A percentile compares a stretch with the other conserved stretches of the same genome.
These are phyloP conservation scores for Geotrichum cucujoidarum DNA, from an alignment of 1,139 yeast species.

Conservation along the genomic window DNA sequence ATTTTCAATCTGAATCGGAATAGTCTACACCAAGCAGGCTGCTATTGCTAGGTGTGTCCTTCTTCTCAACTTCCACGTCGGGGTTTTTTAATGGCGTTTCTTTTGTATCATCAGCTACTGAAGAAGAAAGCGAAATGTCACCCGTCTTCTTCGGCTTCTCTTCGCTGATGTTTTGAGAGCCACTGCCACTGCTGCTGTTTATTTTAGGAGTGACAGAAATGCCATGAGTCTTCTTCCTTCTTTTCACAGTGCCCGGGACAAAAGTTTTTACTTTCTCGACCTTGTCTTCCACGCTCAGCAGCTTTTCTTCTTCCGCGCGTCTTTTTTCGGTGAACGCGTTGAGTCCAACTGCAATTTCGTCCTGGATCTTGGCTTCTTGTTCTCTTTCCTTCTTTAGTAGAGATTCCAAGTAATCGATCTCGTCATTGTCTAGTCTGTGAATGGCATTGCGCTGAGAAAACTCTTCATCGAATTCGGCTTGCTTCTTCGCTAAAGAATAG, in stretches of 20 bases:
- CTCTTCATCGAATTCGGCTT: constrained; percentile 25
- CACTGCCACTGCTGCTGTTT: no score
- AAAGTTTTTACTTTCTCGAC: constrained; percentile 1
- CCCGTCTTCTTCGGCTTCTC: no score
- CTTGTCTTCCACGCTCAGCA: constrained; percentile 1
- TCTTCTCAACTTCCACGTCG: no score
- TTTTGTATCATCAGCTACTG: no score
- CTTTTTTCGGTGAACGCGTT: constrained; percentile 19
- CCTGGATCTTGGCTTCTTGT: constrained; percentile 18
- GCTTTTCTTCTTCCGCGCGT: constrained; percentile 9
- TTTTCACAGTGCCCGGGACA: constrained; percentile 9
- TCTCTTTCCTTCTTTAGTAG: constrained; percentile 21
- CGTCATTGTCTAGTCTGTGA: constrained; percentile 28
- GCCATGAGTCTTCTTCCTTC: constrained; percentile 12
- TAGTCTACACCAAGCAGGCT: not conserved
- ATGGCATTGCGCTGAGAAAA: constrained; percentile 23
- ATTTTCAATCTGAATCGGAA: constrained; percentile 4
- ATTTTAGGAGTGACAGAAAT: no score
- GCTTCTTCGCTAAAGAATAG: constrained; percentile 21
- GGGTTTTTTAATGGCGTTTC: no score
- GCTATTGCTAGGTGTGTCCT: no score
- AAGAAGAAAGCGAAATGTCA: no score
- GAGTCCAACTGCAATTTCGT: constrained; percentile 21
- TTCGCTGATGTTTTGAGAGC: no score
- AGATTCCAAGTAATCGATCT: constrained; percentile 26